Percentiles rank a stretch among this genome's conserved stretches.
Conservation (phyloP, 768 basidiomycete genomes). For the Mycena filopes region DNA sequence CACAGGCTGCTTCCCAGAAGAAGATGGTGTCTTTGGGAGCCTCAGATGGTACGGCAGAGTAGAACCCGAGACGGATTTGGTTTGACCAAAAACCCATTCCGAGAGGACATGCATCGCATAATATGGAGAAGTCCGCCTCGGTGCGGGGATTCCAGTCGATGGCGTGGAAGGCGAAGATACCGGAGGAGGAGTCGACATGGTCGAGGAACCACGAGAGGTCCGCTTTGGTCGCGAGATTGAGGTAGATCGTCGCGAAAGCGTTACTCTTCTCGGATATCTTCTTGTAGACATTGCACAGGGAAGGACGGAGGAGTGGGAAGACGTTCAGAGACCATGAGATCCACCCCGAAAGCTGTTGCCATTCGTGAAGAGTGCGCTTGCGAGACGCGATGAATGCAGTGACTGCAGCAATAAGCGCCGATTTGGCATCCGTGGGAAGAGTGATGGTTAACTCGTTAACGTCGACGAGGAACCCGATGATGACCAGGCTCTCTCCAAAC, state of each 20-base stretch:
- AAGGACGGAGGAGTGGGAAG: background rate
- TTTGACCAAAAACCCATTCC: background rate
- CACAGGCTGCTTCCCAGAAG: background rate
- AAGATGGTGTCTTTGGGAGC: background rate
- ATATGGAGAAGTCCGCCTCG: background rate
- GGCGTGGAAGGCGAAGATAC: background rate
- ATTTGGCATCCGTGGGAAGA: conserved; percentile 9
- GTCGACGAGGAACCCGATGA: conserved; percentile 42
- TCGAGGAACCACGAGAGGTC: background rate
- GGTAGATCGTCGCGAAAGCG: background rate
- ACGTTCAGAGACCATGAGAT: conserved; percentile 2
- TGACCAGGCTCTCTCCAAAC: too few relatives aligned
- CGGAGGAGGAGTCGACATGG: background rate
- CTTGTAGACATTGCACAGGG: background rate
- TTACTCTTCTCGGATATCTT: background rate
- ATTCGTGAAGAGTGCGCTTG: background rate
- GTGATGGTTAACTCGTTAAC: conserved; percentile 30
- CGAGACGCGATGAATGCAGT: background rate
- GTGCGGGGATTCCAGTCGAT: background rate
- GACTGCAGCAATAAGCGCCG: background rate
- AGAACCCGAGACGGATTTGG: background rate
- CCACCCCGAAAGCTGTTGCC: conserved; percentile 1
- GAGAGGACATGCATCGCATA: background rate
- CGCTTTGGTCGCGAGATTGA: background rate
- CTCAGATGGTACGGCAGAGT: background rate